These are phyloP conservation scores for Hymenoscyphus fraxineus DNA, from an alignment of 2,329 filamentous ascomycete genomes.

Conservation along the genomic window DNA sequence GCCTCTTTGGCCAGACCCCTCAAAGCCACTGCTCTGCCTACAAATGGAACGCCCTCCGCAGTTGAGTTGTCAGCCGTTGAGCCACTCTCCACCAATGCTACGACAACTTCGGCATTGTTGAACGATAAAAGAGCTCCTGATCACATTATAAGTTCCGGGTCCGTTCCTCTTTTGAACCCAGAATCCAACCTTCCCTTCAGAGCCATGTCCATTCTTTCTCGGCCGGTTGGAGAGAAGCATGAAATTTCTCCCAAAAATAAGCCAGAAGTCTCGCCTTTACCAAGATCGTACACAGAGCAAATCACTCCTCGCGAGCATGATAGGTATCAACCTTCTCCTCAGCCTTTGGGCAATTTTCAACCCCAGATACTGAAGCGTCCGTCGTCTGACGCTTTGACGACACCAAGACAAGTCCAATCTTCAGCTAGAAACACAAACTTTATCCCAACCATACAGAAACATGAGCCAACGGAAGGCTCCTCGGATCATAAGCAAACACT, in stretches of 20 bases:
- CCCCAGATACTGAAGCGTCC: slow-evolving; percentile 52
- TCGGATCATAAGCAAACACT: slow-evolving; percentile 45
- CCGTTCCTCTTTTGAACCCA: slow-evolving; percentile 25
- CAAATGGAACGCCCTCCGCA: slow-evolving; percentile 28
- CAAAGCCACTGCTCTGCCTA: slow-evolving; percentile 26
- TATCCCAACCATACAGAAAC: slow-evolving; percentile 32
- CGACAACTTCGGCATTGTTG: slow-evolving; percentile 19
- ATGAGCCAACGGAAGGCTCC: slow-evolving; percentile 38
- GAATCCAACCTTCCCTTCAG: slow-evolving; percentile 30
- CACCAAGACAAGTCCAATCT: slow-evolving; percentile 21
- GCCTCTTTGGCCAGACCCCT: slow-evolving; percentile 16
- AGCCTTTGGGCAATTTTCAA: slow-evolving; percentile 43
- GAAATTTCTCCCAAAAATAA: slow-evolving; percentile 12
- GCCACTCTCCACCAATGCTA: slow-evolving; percentile 24
- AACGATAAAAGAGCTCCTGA: slow-evolving; percentile 25
- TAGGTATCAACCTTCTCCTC: slow-evolving; percentile 2
- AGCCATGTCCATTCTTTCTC: slow-evolving; percentile 29
- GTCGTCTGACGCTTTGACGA: slow-evolving; percentile 36
- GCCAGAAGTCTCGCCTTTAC: background rate
- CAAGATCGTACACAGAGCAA: slow-evolving; percentile 16
- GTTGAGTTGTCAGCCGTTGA: slow-evolving; percentile 35
- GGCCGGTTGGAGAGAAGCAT: slow-evolving; percentile 23
- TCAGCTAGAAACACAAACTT: slow-evolving; percentile 7
- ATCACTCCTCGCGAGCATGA: background rate
- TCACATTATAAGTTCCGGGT: slow-evolving; percentile 15